A percentile compares a stretch with the other conserved stretches of the same genome.
phyloP scores from a whole-genome alignment of 2,329 filamentous ascomycete species.

The Setomelanomma holmii region DNA sequence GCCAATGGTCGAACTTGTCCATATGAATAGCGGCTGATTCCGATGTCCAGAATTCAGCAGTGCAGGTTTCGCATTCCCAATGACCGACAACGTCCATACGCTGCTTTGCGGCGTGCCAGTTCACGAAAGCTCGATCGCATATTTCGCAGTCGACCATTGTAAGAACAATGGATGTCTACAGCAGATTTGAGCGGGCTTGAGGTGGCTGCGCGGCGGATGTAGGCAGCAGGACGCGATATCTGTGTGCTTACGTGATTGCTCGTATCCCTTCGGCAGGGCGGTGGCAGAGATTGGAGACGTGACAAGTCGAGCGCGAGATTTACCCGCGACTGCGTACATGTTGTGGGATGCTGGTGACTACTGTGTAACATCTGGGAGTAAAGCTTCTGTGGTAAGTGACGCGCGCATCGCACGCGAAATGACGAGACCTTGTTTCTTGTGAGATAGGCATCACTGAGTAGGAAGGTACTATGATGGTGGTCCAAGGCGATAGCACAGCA shows the following conservation, averaged over 20 bases:
- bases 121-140: conserved; percentile 20
- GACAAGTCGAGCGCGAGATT: too few relatives aligned
- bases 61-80: conserved; percentile 20
- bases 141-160: conserved; percentile 18
- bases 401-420: background rate
- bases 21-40: conserved; percentile 16
- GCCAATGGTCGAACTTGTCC: conserved; percentile 13
- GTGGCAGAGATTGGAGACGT: too few relatives aligned
- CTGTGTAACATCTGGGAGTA: background rate
- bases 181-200: background rate
- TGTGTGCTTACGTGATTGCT: too few relatives aligned
- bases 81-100: conserved; percentile 29
- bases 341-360: background rate
- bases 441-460: background rate
- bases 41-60: background rate
- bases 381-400: background rate
- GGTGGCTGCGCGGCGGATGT: too few relatives aligned
- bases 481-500: too few relatives aligned
- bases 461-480: too few relatives aligned
- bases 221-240: too few relatives aligned
- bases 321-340: background rate
- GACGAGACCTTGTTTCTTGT: background rate
- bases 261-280: too few relatives aligned
- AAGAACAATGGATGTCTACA: background rate
- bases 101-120: conserved; percentile 14